Conservation (phyloP, 2,329 filamentous ascomycete genomes). For the Cercospora sesami region DNA sequence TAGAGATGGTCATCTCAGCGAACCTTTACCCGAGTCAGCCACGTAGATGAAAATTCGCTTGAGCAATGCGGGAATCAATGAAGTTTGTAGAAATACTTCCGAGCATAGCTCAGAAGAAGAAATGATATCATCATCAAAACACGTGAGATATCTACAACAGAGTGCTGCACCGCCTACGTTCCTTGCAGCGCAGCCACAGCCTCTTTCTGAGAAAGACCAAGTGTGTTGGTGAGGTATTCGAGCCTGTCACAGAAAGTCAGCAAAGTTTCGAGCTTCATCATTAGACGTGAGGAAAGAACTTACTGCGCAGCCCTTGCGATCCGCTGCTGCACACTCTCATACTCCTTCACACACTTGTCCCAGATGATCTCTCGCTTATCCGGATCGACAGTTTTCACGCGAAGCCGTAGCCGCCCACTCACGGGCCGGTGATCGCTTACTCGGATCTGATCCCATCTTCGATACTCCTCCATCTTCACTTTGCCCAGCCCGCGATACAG, state of each 20-base stretch:
- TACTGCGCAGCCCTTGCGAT: slow-evolving; percentile 76
- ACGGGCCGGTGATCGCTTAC: slow-evolving; percentile 94
- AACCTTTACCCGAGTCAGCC: neutral
- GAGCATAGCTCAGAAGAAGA: neutral
- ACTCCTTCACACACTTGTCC: slow-evolving; percentile 53
- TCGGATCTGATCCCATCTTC: slow-evolving; percentile 75
- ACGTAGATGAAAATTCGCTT: neutral
- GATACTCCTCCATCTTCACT: slow-evolving; percentile 85
- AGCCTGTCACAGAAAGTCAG: slow-evolving; percentile 47
- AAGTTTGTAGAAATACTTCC: neutral
- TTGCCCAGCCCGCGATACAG: slow-evolving; percentile 80
- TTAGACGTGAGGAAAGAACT: slow-evolving; percentile 44
- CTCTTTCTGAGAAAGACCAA: slow-evolving; percentile 57
- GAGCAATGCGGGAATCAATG: neutral
- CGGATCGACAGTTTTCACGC: slow-evolving; percentile 77
- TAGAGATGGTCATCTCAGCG: neutral
- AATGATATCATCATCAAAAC: neutral
- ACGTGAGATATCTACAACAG: neutral
- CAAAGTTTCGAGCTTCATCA: neutral
- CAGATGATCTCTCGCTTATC: slow-evolving; percentile 56
- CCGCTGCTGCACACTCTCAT: slow-evolving; percentile 68
- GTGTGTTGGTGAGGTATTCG: slow-evolving; percentile 64
- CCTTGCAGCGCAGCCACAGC: slow-evolving; percentile 42
- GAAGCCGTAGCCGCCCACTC: slow-evolving; percentile 77
- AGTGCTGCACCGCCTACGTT: neutral